Conservation (phyloP, 2,329 filamentous ascomycete species). For the Alternaria sp. region DNA sequence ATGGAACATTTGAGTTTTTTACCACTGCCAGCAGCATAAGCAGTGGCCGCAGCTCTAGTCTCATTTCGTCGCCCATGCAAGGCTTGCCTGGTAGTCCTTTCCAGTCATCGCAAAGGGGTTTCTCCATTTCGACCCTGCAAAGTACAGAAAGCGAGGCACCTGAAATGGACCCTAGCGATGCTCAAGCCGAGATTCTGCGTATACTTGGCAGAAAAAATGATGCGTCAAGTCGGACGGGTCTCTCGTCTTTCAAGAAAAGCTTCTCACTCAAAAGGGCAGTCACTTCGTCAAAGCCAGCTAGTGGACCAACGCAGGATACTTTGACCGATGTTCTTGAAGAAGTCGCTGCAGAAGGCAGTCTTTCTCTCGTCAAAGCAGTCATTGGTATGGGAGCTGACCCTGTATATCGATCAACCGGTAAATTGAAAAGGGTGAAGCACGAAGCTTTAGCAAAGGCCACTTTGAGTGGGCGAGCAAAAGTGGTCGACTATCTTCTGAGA, state of each 20-base stretch:
- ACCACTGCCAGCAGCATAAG: constrained; percentile 23
- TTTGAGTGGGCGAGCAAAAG: constrained; percentile 21
- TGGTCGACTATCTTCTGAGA: constrained; percentile 26
- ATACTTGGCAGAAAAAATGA: constrained; percentile 19
- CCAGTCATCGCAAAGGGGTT: constrained; percentile 13
- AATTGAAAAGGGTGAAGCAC: constrained; percentile 27
- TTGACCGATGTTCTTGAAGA: constrained; percentile 28
- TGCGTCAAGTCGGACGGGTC: constrained; percentile 13
- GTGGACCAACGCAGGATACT: constrained; percentile 12
- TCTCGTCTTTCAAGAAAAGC: constrained; percentile 20
- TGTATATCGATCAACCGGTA: constrained; percentile 18
- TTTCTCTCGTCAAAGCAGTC: constrained; percentile 26
- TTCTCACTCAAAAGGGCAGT: constrained; percentile 24
- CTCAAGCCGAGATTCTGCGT: constrained; percentile 25
- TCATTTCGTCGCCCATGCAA: constrained; percentile 3
- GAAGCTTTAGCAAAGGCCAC: constrained; percentile 31
- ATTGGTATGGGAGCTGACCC: constrained; percentile 23
- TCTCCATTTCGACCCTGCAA: constrained; percentile 24
- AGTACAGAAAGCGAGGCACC: constrained; percentile 17
- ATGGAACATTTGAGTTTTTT: constrained; percentile 19
- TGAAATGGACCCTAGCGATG: constrained; percentile 24
- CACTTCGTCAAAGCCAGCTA: constrained; percentile 12
- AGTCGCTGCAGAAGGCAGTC: constrained; percentile 24
- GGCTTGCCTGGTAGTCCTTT: constrained; percentile 18
- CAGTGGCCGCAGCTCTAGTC: constrained; percentile 16